Evolutionary conservation across 805 yeast genomes (phyloP).

Genomic region (Metschnikowia colocasiae): DNA sequence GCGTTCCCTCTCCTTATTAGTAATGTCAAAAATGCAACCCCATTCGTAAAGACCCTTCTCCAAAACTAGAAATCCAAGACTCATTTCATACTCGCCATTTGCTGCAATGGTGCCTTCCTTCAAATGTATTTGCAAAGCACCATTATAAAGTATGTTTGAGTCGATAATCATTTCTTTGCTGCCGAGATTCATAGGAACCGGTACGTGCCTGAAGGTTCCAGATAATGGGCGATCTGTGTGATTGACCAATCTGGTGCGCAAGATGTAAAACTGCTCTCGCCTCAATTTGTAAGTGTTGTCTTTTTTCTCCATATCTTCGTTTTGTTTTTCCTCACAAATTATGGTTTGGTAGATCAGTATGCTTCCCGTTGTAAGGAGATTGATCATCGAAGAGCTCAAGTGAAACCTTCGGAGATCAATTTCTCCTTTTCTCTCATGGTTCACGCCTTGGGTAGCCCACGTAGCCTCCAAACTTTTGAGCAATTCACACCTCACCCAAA

Average conservation of each 20-base stretch:
- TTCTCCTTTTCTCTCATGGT: slow-evolving; percentile 44
- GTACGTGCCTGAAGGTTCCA: slow-evolving; percentile 64
- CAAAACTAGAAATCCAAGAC: slow-evolving; percentile 58
- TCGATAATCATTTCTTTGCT: slow-evolving; percentile 35
- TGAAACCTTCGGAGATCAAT: slow-evolving; percentile 67
- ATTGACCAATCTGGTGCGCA: slow-evolving; percentile 51
- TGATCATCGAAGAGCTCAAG: slow-evolving; percentile 58
- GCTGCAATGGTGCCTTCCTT: slow-evolving; percentile 38
- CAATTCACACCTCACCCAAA: slow-evolving; percentile 77
- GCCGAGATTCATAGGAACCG: slow-evolving; percentile 25
- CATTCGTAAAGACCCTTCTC: slow-evolving; percentile 82
- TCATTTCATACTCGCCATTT: slow-evolving; percentile 38
- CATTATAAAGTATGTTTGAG: slow-evolving; percentile 64
- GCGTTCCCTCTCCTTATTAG: slow-evolving; percentile 18
- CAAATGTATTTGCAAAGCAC: slow-evolving; percentile 59
- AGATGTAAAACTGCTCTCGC: slow-evolving; percentile 48
- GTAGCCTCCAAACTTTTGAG: slow-evolving; percentile 56
- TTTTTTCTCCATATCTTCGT: slow-evolving; percentile 25
- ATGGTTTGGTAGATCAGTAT: slow-evolving; percentile 39
- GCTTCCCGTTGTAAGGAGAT: slow-evolving; percentile 47
- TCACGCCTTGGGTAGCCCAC: slow-evolving; percentile 48
- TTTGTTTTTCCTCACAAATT: slow-evolving; percentile 8
- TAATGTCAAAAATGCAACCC: slow-evolving; percentile 45
- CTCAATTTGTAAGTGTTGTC: slow-evolving; percentile 8
- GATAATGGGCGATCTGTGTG: slow-evolving; percentile 36